phyloP scores from a whole-genome alignment of 1,284 basidiomycete genomes.

The Trametes sp. region DNA sequence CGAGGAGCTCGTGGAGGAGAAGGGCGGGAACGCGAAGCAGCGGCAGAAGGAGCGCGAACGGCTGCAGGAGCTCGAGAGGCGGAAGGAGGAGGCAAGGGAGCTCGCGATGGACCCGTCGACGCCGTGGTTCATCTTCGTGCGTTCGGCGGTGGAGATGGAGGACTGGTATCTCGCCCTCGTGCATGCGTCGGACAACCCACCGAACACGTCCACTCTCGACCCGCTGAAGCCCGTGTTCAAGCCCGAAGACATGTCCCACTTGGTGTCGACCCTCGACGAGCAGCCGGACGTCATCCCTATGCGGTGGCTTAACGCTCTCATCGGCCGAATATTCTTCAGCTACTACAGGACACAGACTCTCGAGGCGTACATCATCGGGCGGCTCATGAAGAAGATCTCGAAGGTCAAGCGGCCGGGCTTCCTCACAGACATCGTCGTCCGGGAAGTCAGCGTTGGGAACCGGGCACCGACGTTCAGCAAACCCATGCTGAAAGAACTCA shows the following conservation, averaged over 20 bases:
- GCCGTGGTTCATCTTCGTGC: conserved; percentile 92
- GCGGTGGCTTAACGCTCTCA: conserved; percentile 95
- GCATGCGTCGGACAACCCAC: conserved; percentile 71
- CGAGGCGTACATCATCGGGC: conserved; percentile 85
- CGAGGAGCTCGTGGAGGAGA: conserved; percentile 50
- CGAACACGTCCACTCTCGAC: conserved; percentile 61
- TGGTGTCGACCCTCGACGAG: conserved; percentile 88
- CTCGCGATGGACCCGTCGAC: conserved; percentile 59
- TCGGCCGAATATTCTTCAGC: conserved; percentile 93
- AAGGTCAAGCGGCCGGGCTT: conserved; percentile 91
- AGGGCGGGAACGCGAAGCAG: conserved; percentile 45
- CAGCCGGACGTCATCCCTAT: conserved; percentile 95
- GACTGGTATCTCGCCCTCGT: conserved; percentile 95
- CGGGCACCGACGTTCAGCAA: conserved; percentile 87
- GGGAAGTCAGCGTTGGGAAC: conserved; percentile 90
- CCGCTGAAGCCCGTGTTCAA: conserved; percentile 75
- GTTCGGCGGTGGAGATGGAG: conserved; percentile 87
- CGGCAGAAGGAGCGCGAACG: conserved; percentile 55
- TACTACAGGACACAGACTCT: conserved; percentile 86
- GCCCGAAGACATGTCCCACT: conserved; percentile 81
- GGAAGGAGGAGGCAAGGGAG: conserved; percentile 53
- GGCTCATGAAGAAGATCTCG: conserved; percentile 92
- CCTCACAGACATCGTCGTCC: conserved; percentile 86
- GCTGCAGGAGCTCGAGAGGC: conserved; percentile 53
- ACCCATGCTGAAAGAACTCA: conserved; percentile 97